These are phyloP conservation scores for Aspergillus amoenus DNA, from an alignment of 2,329 filamentous ascomycete species.

Conservation along the genomic window DNA sequence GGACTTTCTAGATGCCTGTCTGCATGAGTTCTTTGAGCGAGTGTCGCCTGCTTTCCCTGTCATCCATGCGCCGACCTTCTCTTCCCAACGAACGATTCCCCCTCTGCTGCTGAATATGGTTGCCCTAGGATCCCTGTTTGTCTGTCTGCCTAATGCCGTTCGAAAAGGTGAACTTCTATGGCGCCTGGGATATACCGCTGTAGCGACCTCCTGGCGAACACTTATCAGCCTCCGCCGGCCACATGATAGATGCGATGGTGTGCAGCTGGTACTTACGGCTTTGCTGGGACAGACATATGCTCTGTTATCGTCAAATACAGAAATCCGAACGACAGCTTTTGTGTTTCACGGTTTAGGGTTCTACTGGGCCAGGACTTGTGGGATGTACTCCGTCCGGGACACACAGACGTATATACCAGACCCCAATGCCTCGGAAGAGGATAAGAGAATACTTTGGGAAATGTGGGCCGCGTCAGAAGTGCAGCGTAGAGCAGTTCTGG, in stretches of 20 bases:
- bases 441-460: conserved; percentile 15
- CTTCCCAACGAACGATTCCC: conserved; percentile 13
- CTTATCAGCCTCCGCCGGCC: no score
- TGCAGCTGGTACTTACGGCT: no score
- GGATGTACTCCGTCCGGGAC: conserved; percentile 16
- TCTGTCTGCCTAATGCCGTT: conserved; percentile 12
- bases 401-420: neutral
- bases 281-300: no score
- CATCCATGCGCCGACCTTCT: conserved; percentile 18
- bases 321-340: conserved; percentile 18
- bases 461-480: conserved; percentile 18
- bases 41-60: conserved; percentile 17
- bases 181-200: conserved; percentile 21
- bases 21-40: conserved; percentile 19
- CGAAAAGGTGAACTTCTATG: conserved; percentile 23
- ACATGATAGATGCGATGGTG: no score
- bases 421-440: conserved; percentile 1
- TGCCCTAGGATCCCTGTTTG: conserved; percentile 20
- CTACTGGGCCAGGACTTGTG: conserved; percentile 21
- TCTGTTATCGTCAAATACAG: neutral
- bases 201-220: conserved; percentile 3
- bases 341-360: conserved; percentile 22
- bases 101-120: conserved; percentile 22
- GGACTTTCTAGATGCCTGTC: conserved; percentile 19
- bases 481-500: conserved; percentile 20